A percentile compares a stretch with the other conserved stretches of the same genome.
Conservation (phyloP, 1,139 yeast genomes). For the Debaryomyces fabryi region DNA sequence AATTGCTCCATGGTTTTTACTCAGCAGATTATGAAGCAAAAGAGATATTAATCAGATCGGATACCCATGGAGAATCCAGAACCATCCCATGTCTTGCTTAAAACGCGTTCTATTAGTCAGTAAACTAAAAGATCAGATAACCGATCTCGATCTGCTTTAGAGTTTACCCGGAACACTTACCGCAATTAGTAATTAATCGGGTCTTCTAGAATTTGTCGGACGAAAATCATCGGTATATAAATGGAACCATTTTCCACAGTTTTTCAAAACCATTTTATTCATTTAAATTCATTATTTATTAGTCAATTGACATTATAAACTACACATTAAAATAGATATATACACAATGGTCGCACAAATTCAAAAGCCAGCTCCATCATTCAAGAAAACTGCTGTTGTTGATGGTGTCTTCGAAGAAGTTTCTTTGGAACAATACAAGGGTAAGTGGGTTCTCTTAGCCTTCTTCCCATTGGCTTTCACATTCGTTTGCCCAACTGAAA, state of each 20-base stretch:
- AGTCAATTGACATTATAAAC: slow-evolving; percentile 4
- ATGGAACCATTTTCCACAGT: slow-evolving; percentile 6
- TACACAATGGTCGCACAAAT: slow-evolving; percentile 78
- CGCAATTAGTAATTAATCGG: slow-evolving; percentile 19
- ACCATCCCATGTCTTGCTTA: not conserved
- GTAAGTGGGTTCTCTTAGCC: slow-evolving; percentile 96
- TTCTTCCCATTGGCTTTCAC: slow-evolving; percentile 99
- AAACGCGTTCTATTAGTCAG: not conserved
- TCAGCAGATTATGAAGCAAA: not conserved
- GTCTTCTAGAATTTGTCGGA: slow-evolving; percentile 17
- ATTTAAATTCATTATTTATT: not conserved
- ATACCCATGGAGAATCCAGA: not conserved
- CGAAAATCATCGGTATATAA: slow-evolving; percentile 2
- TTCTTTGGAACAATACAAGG: slow-evolving; percentile 91
- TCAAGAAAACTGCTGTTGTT: slow-evolving; percentile 95
- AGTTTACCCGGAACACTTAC: slow-evolving; percentile 11
- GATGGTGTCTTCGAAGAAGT: slow-evolving; percentile 95
- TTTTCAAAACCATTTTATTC: not conserved
- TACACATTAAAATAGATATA: not conserved
- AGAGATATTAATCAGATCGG: not conserved
- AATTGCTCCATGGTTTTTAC: not conserved
- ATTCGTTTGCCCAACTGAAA: slow-evolving; percentile 98
- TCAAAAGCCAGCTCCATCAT: slow-evolving; percentile 94
- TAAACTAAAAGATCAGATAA: not conserved
- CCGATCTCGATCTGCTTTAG: not conserved